Conservation (phyloP, 2,329 filamentous ascomycete genomes). For the Exophiala sp. region DNA sequence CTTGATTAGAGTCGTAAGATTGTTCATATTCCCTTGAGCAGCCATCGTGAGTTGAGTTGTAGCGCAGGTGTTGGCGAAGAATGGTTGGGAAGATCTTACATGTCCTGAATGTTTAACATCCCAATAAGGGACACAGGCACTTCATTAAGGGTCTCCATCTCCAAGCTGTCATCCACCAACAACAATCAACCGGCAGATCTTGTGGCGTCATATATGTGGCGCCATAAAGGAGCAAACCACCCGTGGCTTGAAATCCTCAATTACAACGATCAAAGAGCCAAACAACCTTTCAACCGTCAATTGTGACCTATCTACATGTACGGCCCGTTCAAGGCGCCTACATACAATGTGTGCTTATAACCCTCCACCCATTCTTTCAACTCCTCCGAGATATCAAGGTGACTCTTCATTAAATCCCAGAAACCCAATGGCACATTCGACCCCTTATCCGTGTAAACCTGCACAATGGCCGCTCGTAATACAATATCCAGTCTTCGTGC, state of each 20-base stretch:
- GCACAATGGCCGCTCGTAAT: slow-evolving; percentile 25
- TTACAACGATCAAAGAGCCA: too few relatives aligned
- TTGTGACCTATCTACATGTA: slow-evolving; percentile 7
- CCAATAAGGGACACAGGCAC: neutral
- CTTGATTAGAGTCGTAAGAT: slow-evolving; percentile 96
- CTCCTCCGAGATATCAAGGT: slow-evolving; percentile 25
- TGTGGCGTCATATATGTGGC: too few relatives aligned
- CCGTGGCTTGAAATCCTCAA: too few relatives aligned
- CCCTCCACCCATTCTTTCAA: slow-evolving; percentile 24
- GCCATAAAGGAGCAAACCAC: too few relatives aligned
- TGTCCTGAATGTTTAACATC: neutral
- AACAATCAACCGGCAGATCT: too few relatives aligned
- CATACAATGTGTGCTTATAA: slow-evolving; percentile 20
- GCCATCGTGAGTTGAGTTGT: slow-evolving; percentile 19
- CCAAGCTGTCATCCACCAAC: too few relatives aligned
- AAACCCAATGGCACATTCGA: slow-evolving; percentile 7
- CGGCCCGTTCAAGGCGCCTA: slow-evolving; percentile 21
- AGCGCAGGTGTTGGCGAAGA: neutral
- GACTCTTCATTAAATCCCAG: slow-evolving; percentile 23
- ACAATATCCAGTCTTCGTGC: slow-evolving; percentile 26
- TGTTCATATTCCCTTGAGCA: slow-evolving; percentile 70
- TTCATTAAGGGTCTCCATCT: too few relatives aligned
- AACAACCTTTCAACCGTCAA: too few relatives aligned
- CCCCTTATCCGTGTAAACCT: slow-evolving; percentile 16
- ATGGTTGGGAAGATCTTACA: slow-evolving; percentile 7